Evolutionary conservation across 495 filamentous ascomycete species (phyloP).

Genomic region (Penicillium riverlandense): DNA sequence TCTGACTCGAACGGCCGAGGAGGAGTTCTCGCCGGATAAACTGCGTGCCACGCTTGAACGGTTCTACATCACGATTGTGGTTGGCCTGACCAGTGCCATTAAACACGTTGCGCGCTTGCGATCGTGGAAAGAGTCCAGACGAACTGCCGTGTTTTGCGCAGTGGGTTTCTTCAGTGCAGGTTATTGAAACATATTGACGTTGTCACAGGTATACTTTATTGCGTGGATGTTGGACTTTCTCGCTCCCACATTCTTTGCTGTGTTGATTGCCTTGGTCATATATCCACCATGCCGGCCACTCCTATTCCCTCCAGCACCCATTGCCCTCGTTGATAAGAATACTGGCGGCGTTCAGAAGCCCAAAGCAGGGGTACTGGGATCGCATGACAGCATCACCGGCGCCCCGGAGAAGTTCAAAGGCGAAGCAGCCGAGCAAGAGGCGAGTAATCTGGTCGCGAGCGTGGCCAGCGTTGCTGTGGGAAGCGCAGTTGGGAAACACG

Average conservation of each 20-base stretch:
- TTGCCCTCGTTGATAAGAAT: slow-evolving; percentile 60
- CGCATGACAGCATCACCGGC: slow-evolving; percentile 69
- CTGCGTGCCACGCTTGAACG: slow-evolving; percentile 70
- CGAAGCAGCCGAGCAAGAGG: slow-evolving; percentile 80
- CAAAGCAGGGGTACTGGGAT: slow-evolving; percentile 65
- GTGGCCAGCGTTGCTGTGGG: slow-evolving; percentile 68
- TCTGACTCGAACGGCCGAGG: slow-evolving; percentile 72
- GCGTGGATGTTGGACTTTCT: slow-evolving; percentile 71
- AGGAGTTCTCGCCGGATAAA: slow-evolving; percentile 84
- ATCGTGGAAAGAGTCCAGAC: slow-evolving; percentile 69
- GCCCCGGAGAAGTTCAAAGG: slow-evolving; percentile 79
- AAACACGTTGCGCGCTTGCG: slow-evolving; percentile 72
- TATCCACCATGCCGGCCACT: slow-evolving; percentile 54
- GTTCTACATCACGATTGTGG: slow-evolving; percentile 73
- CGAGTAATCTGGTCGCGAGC: slow-evolving; percentile 68
- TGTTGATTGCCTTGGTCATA: slow-evolving; percentile 58
- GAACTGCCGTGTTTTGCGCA: slow-evolving; percentile 61
- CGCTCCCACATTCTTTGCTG: slow-evolving; percentile 46
- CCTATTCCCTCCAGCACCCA: slow-evolving; percentile 72
- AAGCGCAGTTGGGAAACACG: slow-evolving; percentile 66
- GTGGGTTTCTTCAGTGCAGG: slow-evolving; percentile 50
- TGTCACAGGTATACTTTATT: slow-evolving; percentile 53
- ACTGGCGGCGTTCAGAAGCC: slow-evolving; percentile 69
- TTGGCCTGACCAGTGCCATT: slow-evolving; percentile 53
- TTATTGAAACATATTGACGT: slow-evolving; percentile 3